Base-by-base conservation (phyloP, 148 eudicot genomes). In the Vaccinium corymbosum region DNA sequence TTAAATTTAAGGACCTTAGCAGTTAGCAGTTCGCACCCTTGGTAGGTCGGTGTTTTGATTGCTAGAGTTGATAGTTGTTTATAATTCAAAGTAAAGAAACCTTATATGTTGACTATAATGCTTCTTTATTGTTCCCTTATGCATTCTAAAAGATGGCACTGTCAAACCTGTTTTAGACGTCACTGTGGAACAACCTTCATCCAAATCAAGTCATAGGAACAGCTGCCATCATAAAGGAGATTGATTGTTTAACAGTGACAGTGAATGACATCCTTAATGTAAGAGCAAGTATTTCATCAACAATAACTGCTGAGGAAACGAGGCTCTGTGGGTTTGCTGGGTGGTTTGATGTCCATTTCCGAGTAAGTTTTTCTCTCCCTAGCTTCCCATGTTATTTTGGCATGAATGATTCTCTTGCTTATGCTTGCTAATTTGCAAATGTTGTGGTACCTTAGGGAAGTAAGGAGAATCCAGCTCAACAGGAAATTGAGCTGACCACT, bases 321-420 rank as follows among this genome's bases (percentile, higher is more conserved):
- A 89, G 90, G 84, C 88, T 97, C 55, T 89, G 96, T 83, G 99
- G 99, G 20, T 97, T 92, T 88, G 92, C 89, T 66, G 99, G 99
- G 78, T 97, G 99, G 99, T 97, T 97, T 91, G 99, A 97, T 89
- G 99, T 97, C 79, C 99, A 95, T 88, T 97, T 97, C 89, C 93
- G 93, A 81, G 99, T 97, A 85, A 95, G 97, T 94, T 79, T 32
- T 81, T 19, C 42, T 78, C 16, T 27, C 82, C 32, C 38, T 35
- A 27, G 57, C 46, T n/a, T 32, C 70, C 49, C 78, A 82, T 3
- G 11, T 75, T 52, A 5, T 62, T 62, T 48, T 80, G 13, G 38
- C 38, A 68, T 27, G 38, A 27, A 25, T 27, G 73, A 27, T 15
- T 27, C 73, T 68, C 32, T 72, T 48, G 11, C 3, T n/a, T 74